Base-by-base conservation (phyloP, 2,329 filamentous ascomycete species). In the Scortechinia acanthostroma region DNA sequence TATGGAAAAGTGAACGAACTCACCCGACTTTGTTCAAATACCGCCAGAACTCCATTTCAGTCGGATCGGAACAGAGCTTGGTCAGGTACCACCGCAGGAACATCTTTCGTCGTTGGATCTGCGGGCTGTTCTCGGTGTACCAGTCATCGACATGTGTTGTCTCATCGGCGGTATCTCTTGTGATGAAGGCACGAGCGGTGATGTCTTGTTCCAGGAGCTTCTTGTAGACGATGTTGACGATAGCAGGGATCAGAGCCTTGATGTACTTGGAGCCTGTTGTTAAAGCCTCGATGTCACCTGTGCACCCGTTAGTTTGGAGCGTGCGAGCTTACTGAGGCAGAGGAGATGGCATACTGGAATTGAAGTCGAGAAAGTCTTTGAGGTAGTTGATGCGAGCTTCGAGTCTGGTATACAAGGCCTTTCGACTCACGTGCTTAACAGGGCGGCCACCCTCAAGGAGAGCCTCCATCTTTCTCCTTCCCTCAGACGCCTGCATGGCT, bases 151-250 rank as follows among this genome's bases (percentile, higher is more conserved):
- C 71, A 2, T 81, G 79, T 0, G 10, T 6, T 40, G 80, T 81
- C 52, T 88, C 81, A 50, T 80, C 83, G 35, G 77, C 80, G 2
- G 76, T 80, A 49, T 71, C 76, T 19, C 73, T 64, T 1, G 77
- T 80, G 47, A 80, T 74, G 59, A 91, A 89, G 14, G 86, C 85
- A 45, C 85, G 77, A 1, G 88, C 86, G 3, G 88, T 93, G 60
- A 91, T 88, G 58, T 91, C 88, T 63, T 87, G 88, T 55, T 82
- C 77, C 10, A 91, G 70, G 1, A 93, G 74, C 59, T 91, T 91
- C 57, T 82, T 81, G 69, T 91, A 93, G 23, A 91, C 85, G 48
- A 90, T 86, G 63, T 91, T 89, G 56, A 91, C 86, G 19, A 93
- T 76, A 42, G 86, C 83, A 1, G 88, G 88, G 50, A 91, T 89